Evolutionary conservation across 768 basidiomycete species (phyloP).

Genomic region (Trametes sanguinea): DNA sequence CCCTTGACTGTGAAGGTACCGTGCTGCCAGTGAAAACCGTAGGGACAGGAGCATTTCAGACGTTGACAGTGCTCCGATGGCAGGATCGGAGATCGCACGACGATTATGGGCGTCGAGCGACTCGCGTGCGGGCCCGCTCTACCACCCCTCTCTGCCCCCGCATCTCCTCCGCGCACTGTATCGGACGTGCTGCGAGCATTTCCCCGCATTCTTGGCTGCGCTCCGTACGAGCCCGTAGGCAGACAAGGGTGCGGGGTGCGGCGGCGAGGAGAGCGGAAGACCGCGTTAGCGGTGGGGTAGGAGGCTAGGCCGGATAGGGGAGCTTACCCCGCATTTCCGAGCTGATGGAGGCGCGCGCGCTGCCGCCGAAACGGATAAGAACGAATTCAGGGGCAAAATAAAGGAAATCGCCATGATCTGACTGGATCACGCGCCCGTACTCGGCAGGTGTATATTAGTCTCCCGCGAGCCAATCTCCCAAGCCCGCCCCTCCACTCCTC

Average conservation of each 20-base stretch:
- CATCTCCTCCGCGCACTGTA: background rate
- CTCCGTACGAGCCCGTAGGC: slow-evolving; percentile 5
- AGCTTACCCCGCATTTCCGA: slow-evolving; percentile 11
- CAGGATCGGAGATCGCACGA: background rate
- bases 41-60: background rate
- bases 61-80: background rate
- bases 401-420: slow-evolving; percentile 13
- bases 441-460: slow-evolving; percentile 9
- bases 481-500: background rate
- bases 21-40: background rate
- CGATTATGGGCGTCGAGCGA: background rate
- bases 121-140: slow-evolving; percentile 1
- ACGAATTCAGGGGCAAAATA: slow-evolving; percentile 18
- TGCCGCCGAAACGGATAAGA: slow-evolving; percentile 4
- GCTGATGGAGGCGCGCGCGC: background rate
- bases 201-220: slow-evolving; percentile 5
- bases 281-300: slow-evolving; percentile 10
- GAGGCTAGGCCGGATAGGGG: slow-evolving; percentile 12
- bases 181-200: background rate
- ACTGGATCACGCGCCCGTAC: slow-evolving; percentile 18
- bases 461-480: slow-evolving; percentile 1
- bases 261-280: slow-evolving; percentile 11
- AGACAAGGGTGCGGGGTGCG: slow-evolving; percentile 3
- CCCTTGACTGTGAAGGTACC: background rate
- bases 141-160: background rate